Base-by-base conservation (phyloP, 2,329 filamentous ascomycete genomes). In the Samsoniella hepiali region DNA sequence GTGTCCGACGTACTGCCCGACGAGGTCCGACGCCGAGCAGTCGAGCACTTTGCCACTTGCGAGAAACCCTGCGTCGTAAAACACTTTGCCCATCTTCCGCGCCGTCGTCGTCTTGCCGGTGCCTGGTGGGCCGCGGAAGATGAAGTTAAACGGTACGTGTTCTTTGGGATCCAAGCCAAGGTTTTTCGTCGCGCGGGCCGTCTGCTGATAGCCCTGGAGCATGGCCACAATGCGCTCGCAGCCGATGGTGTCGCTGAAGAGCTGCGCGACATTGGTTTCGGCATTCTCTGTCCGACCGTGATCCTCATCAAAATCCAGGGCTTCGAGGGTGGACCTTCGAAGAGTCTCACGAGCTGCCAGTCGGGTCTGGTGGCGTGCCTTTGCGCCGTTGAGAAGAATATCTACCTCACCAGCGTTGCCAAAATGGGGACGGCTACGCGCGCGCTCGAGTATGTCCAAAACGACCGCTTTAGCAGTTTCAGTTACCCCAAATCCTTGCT, bases 401-500 rank as follows among this genome's bases (percentile, higher is more conserved):
- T 93, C 88, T 1, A 93, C 81, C 64, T 90, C 89, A 0, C 90
- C 89, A 1, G 83, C 90, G 68, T 93, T 93, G 1, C 89, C 89
- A 74, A 93, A 93, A 68, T 91, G 83, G 0, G 85, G 83, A 0
- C 84, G 79, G 66, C 88, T 88, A 0, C 88, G 82, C 1, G 83
- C 82, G 4, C 87, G 80, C 7, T 76, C 74, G 0, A 93, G 77
- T n/a, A 88, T 77, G 3, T 88, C 85, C 63, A 87, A 74, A 0
- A 83, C 87, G 0, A 84, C 82, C 0, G 73, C 71, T 59, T 81
- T 82, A 0, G 81, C 88, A 32, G 79, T 71, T 1, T 77, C 73
- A 0, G 84, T 87, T 0, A 82, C 81, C 1, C 70, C 71, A 60
- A 87, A 85, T 0, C 77, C 85, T 29, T 84, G 78, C 0, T 81